Percentiles rank a stretch among this genome's conserved stretches.
These are phyloP conservation scores for Erythrobasidium yunnanense DNA, from an alignment of 768 basidiomycete genomes.

Conservation along the genomic window DNA sequence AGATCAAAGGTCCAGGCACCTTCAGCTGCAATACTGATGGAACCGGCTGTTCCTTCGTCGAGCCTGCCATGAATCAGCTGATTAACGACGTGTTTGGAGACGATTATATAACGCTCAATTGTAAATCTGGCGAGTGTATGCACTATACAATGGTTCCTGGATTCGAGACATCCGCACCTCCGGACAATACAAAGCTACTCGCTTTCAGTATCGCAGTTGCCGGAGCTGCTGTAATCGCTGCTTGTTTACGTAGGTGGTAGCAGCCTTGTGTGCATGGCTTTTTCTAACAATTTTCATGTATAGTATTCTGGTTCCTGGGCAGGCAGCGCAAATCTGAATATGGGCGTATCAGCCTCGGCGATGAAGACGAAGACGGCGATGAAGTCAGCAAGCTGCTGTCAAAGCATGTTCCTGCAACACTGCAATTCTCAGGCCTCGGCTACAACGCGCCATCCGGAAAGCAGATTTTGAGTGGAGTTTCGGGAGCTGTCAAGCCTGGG, in stretches of 20 bases:
- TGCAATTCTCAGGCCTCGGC: constrained; percentile 77
- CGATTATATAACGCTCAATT: constrained; percentile 70
- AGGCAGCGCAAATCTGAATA: constrained; percentile 55
- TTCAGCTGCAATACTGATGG: constrained; percentile 63
- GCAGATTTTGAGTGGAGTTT: constrained; percentile 59
- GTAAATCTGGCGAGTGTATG: constrained; percentile 83
- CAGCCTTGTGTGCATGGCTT: not conserved
- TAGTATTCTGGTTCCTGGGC: constrained; percentile 84
- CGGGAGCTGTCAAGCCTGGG: constrained; percentile 61
- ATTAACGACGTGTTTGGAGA: constrained; percentile 93
- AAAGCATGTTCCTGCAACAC: constrained; percentile 82
- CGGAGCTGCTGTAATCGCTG: constrained; percentile 59
- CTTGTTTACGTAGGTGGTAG: constrained; percentile 49
- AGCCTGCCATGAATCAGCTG: constrained; percentile 90
- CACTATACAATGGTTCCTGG: constrained; percentile 90
- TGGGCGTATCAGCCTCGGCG: constrained; percentile 52
- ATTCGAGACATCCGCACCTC: constrained; percentile 74
- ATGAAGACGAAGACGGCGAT: constrained; percentile 51
- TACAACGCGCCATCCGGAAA: constrained; percentile 61
- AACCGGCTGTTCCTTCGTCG: constrained; percentile 75
- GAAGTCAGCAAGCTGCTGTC: constrained; percentile 77
- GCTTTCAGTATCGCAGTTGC: constrained; percentile 73
- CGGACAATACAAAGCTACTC: constrained; percentile 69
- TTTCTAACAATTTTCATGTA: not conserved
- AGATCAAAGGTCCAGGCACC: constrained; percentile 77